These are phyloP conservation scores for Xylaria polymorpha DNA, from an alignment of 2,329 filamentous ascomycete species.

Conservation along the genomic window DNA sequence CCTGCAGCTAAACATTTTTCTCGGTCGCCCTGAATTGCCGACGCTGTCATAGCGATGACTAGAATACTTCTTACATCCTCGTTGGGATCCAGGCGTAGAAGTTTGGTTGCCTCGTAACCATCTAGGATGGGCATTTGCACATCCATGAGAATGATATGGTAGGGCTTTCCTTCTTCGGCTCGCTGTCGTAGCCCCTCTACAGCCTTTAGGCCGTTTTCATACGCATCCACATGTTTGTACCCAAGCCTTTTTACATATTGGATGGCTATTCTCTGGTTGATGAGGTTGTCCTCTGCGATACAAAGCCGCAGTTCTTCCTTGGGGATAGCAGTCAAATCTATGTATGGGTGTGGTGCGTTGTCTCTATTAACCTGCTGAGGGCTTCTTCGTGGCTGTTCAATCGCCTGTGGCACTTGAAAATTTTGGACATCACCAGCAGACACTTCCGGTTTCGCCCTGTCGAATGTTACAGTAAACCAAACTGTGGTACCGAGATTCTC, in stretches of 20 bases:
- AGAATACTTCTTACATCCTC: constrained; percentile 82
- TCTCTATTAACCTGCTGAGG: constrained; percentile 55
- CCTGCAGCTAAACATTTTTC: constrained; percentile 96
- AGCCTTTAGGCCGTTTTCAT: constrained; percentile 88
- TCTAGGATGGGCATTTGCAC: constrained; percentile 96
- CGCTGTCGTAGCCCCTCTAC: constrained; percentile 84
- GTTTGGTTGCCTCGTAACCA: constrained; percentile 89
- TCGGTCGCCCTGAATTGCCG: constrained; percentile 90
- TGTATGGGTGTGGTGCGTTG: constrained; percentile 58
- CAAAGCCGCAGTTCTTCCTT: constrained; percentile 86
- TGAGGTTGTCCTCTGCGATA: constrained; percentile 94
- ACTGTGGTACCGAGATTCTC: constrained; percentile 76
- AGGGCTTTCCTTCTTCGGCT: constrained; percentile 77
- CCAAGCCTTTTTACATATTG: constrained; percentile 89
- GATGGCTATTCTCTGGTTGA: constrained; percentile 94
- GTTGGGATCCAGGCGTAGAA: constrained; percentile 80
- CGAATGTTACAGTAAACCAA: constrained; percentile 86
- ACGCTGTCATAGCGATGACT: constrained; percentile 98
- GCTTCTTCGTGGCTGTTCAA: constrained; percentile 50
- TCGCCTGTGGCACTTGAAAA: constrained; percentile 55
- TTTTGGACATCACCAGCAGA: constrained; percentile 66
- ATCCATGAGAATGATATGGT: constrained; percentile 94
- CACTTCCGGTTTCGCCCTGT: constrained; percentile 76
- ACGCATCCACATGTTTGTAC: constrained; percentile 84
- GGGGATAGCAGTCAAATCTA: constrained; percentile 78